These are phyloP conservation scores for Globisporangium parvum DNA, from an alignment of 352 stramenopile genomes.

Conservation along the genomic window DNA sequence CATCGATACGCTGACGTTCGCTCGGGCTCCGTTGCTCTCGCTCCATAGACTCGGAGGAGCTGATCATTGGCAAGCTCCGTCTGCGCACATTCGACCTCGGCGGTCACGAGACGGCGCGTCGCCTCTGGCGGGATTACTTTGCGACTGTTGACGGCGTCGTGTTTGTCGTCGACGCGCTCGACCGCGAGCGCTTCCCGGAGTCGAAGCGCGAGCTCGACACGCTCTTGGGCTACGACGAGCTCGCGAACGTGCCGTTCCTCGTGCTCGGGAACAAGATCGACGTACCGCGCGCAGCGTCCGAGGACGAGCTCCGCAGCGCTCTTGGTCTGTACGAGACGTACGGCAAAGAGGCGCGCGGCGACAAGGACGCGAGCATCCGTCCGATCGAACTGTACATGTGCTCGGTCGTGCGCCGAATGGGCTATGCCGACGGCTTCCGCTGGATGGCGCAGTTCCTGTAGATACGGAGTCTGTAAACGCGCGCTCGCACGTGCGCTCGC, in stretches of 20 bases:
- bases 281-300: slow-evolving; percentile 93
- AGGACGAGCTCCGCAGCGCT: slow-evolving; percentile 96
- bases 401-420: slow-evolving; percentile 98
- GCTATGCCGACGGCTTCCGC: slow-evolving; percentile 95
- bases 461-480: slow-evolving; percentile 15
- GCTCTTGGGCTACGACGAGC: slow-evolving; percentile 95
- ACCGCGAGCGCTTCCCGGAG: slow-evolving; percentile 98
- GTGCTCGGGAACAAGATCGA: slow-evolving; percentile 99
- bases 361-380: slow-evolving; percentile 88
- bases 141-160: slow-evolving; percentile 99
- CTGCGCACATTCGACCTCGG: slow-evolving; percentile 99
- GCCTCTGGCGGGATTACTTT: slow-evolving; percentile 99
- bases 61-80: slow-evolving; percentile 96
- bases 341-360: slow-evolving; percentile 94
- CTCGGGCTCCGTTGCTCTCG: not conserved
- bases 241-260: slow-evolving; percentile 98
- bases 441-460: slow-evolving; percentile 90
- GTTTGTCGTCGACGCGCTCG: slow-evolving; percentile 98
- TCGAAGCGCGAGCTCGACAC: slow-evolving; percentile 98
- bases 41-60: slow-evolving; percentile 80
- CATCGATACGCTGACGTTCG: not conserved
- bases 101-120: slow-evolving; percentile 96
- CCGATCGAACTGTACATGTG: slow-evolving; percentile 99
- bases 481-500: too few relatives aligned
- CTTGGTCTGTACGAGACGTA: slow-evolving; percentile 98